Evolutionary conservation across 352 stramenopile genomes (phyloP).

Genomic region (Phytophthora citrophthora): DNA sequence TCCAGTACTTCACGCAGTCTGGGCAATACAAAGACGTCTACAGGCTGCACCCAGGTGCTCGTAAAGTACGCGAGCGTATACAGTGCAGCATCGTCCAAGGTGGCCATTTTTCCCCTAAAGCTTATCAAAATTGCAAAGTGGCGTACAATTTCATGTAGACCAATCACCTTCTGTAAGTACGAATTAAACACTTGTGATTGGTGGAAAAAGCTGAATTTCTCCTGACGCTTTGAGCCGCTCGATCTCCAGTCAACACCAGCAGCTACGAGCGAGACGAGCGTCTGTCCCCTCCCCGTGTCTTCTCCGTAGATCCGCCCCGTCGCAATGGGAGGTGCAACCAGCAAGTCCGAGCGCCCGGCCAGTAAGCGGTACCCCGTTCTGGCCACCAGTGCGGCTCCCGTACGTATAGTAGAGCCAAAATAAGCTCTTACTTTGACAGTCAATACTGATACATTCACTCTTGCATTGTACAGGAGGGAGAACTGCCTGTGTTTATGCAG

Average conservation of each 20-base stretch:
- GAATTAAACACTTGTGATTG: slow-evolving; percentile 16
- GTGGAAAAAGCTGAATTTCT: slow-evolving; percentile 12
- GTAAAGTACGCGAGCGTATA: slow-evolving; percentile 56
- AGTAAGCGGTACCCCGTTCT: slow-evolving; percentile 61
- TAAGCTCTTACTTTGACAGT: not conserved
- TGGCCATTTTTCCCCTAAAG: slow-evolving; percentile 12
- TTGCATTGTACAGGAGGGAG: slow-evolving; percentile 29
- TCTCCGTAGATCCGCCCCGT: slow-evolving; percentile 10
- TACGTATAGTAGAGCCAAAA: slow-evolving; percentile 33
- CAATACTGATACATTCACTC: slow-evolving; percentile 5
- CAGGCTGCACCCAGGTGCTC: slow-evolving; percentile 47
- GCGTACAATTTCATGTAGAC: slow-evolving; percentile 13
- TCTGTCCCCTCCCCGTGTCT: slow-evolving; percentile 22
- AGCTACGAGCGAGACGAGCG: slow-evolving; percentile 21
- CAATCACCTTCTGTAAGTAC: slow-evolving; percentile 20
- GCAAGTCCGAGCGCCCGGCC: slow-evolving; percentile 30
- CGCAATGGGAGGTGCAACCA: slow-evolving; percentile 62
- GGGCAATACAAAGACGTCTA: slow-evolving; percentile 40
- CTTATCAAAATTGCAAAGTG: not conserved
- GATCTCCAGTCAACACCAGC: slow-evolving; percentile 40
- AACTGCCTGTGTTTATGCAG: slow-evolving; percentile 82
- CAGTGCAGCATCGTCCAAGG: slow-evolving; percentile 29
- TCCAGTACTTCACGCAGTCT: slow-evolving; percentile 23
- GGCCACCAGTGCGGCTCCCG: slow-evolving; percentile 65
- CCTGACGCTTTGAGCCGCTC: slow-evolving; percentile 30